Base-by-base conservation (phyloP, 2,329 filamentous ascomycete species). In the Nemania sp. region DNA sequence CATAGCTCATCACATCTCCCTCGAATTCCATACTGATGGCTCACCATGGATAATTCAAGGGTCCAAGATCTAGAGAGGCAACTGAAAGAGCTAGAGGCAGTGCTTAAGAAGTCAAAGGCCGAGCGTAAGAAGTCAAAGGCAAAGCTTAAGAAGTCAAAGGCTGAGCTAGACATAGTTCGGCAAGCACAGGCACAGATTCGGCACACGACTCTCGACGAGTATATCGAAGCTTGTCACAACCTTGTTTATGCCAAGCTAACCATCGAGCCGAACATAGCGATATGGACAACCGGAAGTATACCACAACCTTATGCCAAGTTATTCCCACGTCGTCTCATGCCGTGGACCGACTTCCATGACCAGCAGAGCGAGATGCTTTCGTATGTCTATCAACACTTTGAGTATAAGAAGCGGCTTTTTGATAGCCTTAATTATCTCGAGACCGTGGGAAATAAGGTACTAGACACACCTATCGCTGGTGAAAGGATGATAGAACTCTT, bases 401-500 rank as follows among this genome's bases (percentile, higher is more conserved):
- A 72, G 4, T 7, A 49, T n/a, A 29, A 76, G 2, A 41, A 26
- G n/a, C 71, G 66, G n/a, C 49, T 73, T 27, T 79, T 79, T 55
- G 74, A 79, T 64, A 75, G 45, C 65, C 49, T 54, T 6, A 45
- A 18, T 38, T 75, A 74, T 59, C 69, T 80, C 3, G 18, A 52
- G 26, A 68, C 63, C 18, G 52, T 77, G 20, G 77, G 75, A 24
- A 43, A 73, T 0, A 71, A 74, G 49, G 43, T 76, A 7, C 62
- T 70, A 1, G 8, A 45, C 26, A 68, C 63, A 10, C 58, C 47
- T 29, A 70, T 76, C 18, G 70, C 68, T 3, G 64, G 77, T 56
- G 73, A 81, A 58, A 80, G 76, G 59, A 55, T 29, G 29, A 75
- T 80, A 18, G 72, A 80, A 64, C 68, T 70, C 41, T 77, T 79